Base-by-base conservation (phyloP, 2,329 filamentous ascomycete genomes). In the Podosphaera leucotricha region DNA sequence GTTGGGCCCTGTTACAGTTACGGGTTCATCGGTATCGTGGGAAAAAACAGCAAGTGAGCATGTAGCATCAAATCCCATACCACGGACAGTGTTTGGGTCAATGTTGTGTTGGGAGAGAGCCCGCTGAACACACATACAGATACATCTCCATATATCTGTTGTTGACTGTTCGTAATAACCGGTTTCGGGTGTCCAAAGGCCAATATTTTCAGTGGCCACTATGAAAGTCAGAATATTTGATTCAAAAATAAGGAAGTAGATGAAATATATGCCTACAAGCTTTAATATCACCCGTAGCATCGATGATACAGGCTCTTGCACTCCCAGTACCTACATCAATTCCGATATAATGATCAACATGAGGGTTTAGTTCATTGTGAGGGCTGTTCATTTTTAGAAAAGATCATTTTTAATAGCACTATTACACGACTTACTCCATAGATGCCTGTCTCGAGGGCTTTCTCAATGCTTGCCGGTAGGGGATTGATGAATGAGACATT, bases 1-100 rank as follows among this genome's bases (percentile, higher is more conserved):
- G 53, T 81, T 74, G 2, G 85, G 86, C 0, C 82, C 83, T 1
- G 86, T 93, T 19, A 98, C 83, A n/a, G 80, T 71, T 41, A 94
- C 69, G 2, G 90, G 90, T 62, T 92, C 81, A 60, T 93, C 80
- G 3, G 83, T 92, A 54, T 93, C 84, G 57, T 81, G 68, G 45
- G 77, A 71, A 63, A 98, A 93, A 53, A 95, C 86, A 26, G 86
- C 74, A 22, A 98, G 73, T 16, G 90, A 98, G 67, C 90, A 98
- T n/a, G 90, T 98, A 19, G 90, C 90, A 60, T 98, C 90, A 61
- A 98, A 95, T 44, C 90, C 90, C 55, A 98, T 84, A 46, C 90
- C 90, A 53, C 80, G 80, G 54, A 98, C 79, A 30, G 72, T 76
- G 49, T 65, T 66, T 3, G 77, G 71, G 54, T 87, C 76, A 52